A percentile compares a stretch with the other conserved stretches of the same genome.
Evolutionary conservation across 1,284 basidiomycete genomes (phyloP).

Genomic region (Trichosporon sp.): DNA sequence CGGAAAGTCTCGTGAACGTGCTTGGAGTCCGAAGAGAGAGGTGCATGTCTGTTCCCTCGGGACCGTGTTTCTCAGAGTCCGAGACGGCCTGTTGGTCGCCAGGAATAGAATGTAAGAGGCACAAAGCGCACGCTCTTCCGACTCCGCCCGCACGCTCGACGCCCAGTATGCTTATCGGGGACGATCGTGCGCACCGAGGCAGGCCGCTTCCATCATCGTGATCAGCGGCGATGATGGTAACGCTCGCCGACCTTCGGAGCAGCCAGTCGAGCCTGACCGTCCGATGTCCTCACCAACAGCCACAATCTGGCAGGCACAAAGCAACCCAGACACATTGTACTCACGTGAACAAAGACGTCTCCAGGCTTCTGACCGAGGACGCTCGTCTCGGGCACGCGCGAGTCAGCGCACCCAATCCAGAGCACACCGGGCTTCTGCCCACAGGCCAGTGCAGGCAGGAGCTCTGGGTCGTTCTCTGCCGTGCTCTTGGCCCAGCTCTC

Average conservation of each 20-base stretch:
- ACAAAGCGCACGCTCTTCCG: background rate
- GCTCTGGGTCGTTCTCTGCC: constrained; percentile 26
- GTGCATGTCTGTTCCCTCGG: too few relatives aligned
- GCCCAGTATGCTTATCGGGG: background rate
- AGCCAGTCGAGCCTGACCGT: background rate
- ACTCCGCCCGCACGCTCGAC: background rate
- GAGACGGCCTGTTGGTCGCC: background rate
- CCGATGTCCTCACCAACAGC: background rate
- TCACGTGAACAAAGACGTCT: constrained; percentile 61
- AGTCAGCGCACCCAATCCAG: constrained; percentile 49
- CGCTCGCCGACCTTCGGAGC: too few relatives aligned
- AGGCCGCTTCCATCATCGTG: background rate
- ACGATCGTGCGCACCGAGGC: background rate
- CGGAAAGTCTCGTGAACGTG: too few relatives aligned
- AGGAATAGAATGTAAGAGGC: background rate
- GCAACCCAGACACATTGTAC: constrained; percentile 11
- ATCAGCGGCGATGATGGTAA: too few relatives aligned
- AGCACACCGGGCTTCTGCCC: constrained; percentile 44
- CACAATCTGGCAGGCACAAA: too few relatives aligned
- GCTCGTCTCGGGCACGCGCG: constrained; percentile 44
- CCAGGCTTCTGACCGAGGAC: constrained; percentile 53
- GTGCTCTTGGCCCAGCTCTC: constrained; percentile 33
- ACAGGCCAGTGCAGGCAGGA: constrained; percentile 34
- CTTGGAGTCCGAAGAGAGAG: too few relatives aligned
- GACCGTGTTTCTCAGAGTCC: too few relatives aligned